Base-by-base conservation (phyloP, 768 basidiomycete genomes). In the Tricholoma flavovirens region DNA sequence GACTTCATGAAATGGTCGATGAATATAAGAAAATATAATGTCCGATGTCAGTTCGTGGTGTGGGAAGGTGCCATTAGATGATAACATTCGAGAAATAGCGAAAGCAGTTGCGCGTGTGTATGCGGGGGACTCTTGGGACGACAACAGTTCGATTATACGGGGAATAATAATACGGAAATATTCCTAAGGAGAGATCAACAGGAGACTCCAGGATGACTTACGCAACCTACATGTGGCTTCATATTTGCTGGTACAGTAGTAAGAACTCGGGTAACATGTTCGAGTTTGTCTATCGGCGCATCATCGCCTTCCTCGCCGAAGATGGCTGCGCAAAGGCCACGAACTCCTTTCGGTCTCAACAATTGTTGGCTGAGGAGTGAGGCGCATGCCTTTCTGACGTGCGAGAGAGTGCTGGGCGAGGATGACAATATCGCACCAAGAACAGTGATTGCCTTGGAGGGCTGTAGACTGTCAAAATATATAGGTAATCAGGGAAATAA, bases 321-420 rank as follows among this genome's bases (percentile, higher is more conserved):
- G 1, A 91, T 72, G 9, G 87, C 86, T 9, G 77, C 75, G 59
- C 82, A 84, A 17, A 93, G 76, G 0, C 88, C 88, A 26, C 74
- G 75, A 1, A 93, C 76, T 1, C 92, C 92, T 21, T 83, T 80
- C 0, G 83, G 81, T 19, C 88, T 82, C 19, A 89, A 69, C 9
- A 93, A 69, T 64, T 91, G 89, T 55, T 79, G 77, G 60, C 83
- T 86, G 22, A 93, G 79, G 30, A 90, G 71, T n/a, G 75, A 75
- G 0, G 80, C 73, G 60, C 83, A 88, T 29, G 83, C 62, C 62
- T 78, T 86, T 38, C 78, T 78, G 32, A 83, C 78, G 63, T 89
- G 81, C 14, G 68, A 56, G 4, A 81, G 75, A 1, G 75, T 73
- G 1, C 71, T 66, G 1, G 74, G 71, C 10, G 73, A 66, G 9